These are phyloP conservation scores for Croton setiger DNA, from an alignment of 441 rosid genomes.

Conservation along the genomic window DNA sequence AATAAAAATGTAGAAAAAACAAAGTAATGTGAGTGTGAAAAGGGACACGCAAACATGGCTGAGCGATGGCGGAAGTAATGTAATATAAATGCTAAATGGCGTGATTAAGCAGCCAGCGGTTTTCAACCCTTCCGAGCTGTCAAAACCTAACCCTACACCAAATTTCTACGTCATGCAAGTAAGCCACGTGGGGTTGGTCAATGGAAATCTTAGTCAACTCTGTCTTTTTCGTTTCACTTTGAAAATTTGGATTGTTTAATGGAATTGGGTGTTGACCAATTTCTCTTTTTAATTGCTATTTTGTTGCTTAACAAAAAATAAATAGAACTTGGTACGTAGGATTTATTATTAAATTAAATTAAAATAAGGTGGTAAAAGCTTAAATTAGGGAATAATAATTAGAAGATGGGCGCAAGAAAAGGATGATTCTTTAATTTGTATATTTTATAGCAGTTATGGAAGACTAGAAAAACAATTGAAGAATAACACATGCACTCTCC, in stretches of 20 bases:
- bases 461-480: conserved; percentile 5
- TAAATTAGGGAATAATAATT: neutral
- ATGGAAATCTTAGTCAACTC: conserved; percentile 32
- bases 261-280: conserved; percentile 15
- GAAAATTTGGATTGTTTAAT: conserved; percentile 21
- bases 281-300: neutral
- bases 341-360: no score
- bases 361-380: neutral
- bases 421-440: neutral
- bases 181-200: conserved; percentile 37
- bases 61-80: neutral
- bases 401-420: neutral
- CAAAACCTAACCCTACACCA: conserved; percentile 35
- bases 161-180: conserved; percentile 35
- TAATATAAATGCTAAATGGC: no score
- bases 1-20: no score
- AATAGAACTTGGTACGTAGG: no score
- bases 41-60: neutral
- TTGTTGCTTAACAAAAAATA: no score
- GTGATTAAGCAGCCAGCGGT: neutral
- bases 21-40: neutral
- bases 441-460: no score
- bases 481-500: conserved; percentile 18
- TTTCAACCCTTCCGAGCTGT: conserved; percentile 19
- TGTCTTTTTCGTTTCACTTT: conserved; percentile 26